These are phyloP conservation scores for Geosmithia morbida DNA, from an alignment of 2,329 filamentous ascomycete genomes.

Conservation along the genomic window DNA sequence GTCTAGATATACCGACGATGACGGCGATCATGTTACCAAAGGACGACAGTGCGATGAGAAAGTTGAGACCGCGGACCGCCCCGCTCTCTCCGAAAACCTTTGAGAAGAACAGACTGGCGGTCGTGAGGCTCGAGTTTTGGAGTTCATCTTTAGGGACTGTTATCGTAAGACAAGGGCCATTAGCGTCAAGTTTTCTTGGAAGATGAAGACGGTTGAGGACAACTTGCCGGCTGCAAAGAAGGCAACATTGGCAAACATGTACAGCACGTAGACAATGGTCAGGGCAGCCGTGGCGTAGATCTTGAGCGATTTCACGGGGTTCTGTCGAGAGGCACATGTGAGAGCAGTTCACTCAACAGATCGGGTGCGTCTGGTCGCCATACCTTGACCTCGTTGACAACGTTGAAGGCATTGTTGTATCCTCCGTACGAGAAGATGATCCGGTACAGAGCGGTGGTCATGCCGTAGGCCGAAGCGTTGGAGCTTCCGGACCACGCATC, in stretches of 20 bases:
- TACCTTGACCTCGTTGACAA: constrained; percentile 39
- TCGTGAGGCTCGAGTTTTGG: constrained; percentile 33
- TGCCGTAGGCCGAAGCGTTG: constrained; percentile 16
- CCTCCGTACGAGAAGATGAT: constrained; percentile 45
- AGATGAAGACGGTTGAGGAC: background rate
- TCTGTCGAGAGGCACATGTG: constrained; percentile 21
- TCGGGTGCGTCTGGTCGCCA: background rate
- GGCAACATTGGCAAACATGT: constrained; percentile 44
- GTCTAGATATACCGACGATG: constrained; percentile 36
- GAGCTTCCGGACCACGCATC: constrained; percentile 20
- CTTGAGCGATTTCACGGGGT: constrained; percentile 40
- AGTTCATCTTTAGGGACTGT: constrained; percentile 36
- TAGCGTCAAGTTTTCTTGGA: background rate
- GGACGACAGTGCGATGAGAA: constrained; percentile 39
- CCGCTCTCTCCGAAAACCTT: constrained; percentile 35
- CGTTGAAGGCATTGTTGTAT: constrained; percentile 45
- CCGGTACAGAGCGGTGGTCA: constrained; percentile 35
- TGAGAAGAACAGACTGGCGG: constrained; percentile 43
- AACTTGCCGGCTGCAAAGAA: constrained; percentile 34
- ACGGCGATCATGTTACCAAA: constrained; percentile 46
- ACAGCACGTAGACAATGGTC: constrained; percentile 34
- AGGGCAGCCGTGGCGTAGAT: constrained; percentile 34
- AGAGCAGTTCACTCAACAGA: too few relatives aligned
- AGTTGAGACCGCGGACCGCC: constrained; percentile 38
- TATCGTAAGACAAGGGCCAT: background rate